phyloP scores from a whole-genome alignment of 1,139 yeast genomes.

The Hyphopichia fennica region DNA sequence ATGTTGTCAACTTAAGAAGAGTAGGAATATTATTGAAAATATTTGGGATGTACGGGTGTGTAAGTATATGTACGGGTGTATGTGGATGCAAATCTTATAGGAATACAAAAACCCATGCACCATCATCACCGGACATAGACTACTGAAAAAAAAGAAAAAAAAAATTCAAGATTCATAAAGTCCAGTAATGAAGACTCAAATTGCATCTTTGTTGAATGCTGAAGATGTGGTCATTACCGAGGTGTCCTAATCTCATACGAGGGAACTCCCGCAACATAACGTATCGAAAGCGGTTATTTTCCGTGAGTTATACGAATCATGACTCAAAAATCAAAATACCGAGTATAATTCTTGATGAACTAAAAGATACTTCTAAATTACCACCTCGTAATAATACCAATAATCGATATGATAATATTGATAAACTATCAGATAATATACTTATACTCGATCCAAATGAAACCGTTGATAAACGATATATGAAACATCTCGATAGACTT shows the following conservation, averaged over 20 bases:
- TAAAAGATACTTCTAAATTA: slow-evolving; percentile 4
- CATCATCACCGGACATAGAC: not conserved
- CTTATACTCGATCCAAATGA: not conserved
- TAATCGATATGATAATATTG: not conserved
- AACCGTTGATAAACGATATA: not conserved
- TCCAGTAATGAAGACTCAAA: too few species aligned
- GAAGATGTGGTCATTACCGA: not conserved
- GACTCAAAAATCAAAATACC: slow-evolving; percentile 3
- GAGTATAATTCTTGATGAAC: slow-evolving; percentile 15
- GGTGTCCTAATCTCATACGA: not conserved
- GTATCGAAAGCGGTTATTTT: too few species aligned
- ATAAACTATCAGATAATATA: not conserved
- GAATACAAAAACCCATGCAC: not conserved
- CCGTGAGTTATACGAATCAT: not conserved
- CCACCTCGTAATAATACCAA: not conserved
- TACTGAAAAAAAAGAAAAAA: not conserved
- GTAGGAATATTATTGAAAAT: too few species aligned
- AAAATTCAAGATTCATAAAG: not conserved
- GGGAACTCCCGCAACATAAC: not conserved
- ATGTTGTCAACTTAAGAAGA: too few species aligned
- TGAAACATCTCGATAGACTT: not conserved
- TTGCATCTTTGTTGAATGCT: not conserved
- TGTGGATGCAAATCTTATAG: not conserved
- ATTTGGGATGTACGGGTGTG: too few species aligned
- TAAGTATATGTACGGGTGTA: too few species aligned